phyloP scores from a whole-genome alignment of 108 stramenopile species.

The Chaetoceros muelleri region DNA sequence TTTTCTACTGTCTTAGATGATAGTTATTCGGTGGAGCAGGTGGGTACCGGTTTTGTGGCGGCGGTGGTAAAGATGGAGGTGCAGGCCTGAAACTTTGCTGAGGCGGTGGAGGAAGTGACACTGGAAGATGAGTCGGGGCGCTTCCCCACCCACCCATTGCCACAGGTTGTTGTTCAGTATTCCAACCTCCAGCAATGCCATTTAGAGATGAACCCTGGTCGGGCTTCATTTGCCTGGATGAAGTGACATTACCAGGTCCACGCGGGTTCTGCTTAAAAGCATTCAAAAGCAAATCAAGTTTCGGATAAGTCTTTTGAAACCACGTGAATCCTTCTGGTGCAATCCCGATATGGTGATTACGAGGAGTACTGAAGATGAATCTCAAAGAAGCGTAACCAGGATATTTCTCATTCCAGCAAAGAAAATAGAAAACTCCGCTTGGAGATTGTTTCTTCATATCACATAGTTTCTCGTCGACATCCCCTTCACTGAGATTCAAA shows the following conservation, averaged over 20 bases:
- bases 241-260: slow-evolving; percentile 10
- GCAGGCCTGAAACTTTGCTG: slow-evolving; percentile 9
- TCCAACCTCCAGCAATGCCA: neutral
- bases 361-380: slow-evolving; percentile 53
- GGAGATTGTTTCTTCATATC: slow-evolving; percentile 49
- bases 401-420: slow-evolving; percentile 81
- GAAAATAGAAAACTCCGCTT: slow-evolving; percentile 45
- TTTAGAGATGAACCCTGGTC: neutral
- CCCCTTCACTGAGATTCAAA: slow-evolving; percentile 58
- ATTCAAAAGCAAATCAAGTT: slow-evolving; percentile 61
- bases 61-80: slow-evolving; percentile 27
- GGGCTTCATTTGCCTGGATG: neutral
- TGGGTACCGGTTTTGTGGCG: slow-evolving; percentile 7
- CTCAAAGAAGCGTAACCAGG: slow-evolving; percentile 72
- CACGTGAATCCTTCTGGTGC: slow-evolving; percentile 72
- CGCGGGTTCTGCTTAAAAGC: slow-evolving; percentile 81
- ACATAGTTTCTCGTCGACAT: slow-evolving; percentile 59
- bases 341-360: slow-evolving; percentile 68
- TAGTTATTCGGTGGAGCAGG: slow-evolving; percentile 1
- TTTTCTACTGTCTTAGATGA: too few species aligned
- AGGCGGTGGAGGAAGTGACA: slow-evolving; percentile 8
- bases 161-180: slow-evolving; percentile 17
- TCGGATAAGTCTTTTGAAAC: slow-evolving; percentile 40
- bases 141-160: slow-evolving; percentile 5
- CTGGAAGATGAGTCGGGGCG: neutral